Evolutionary conservation across 2,329 filamentous ascomycete genomes (phyloP), one percentile per base, ranked within the genome.

Genomic region (Colletotrichum tanaceti): DNA sequence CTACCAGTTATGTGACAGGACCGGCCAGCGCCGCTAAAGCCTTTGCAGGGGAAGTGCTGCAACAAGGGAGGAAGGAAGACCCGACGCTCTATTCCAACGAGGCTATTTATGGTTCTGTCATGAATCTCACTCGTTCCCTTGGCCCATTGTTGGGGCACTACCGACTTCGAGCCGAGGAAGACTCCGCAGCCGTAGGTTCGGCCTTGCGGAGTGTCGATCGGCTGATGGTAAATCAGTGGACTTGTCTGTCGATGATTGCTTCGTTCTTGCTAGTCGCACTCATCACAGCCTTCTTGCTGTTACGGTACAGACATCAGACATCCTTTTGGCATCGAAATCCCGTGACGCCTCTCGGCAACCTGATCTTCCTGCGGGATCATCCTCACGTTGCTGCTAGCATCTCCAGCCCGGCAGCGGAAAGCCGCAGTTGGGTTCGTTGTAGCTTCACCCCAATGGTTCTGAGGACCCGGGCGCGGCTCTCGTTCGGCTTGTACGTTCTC

Each of bases 291-390:
- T 53, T 41, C 5, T 9, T 53, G 1, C 44, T 58, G 4, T 16
- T 57, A 4, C 44, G 39, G 11, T 63, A 50, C 28, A 22, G 50
- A 11, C 43, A 20, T 1, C n/a, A 43, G 18, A 57, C 50, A 2
- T 20, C 44, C 5, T 14, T 67, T n/a, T 67, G 64, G 64, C 39
- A 63, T 18, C 52, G 52, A 5, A 41, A 62, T 16, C 64, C 64
- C 1, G 53, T 44, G 5, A 67, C 38, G 18, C 22, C 52, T 5
- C 39, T 67, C 1, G 64, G 64, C 4, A 63, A 53, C 13, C 20
- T 52, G 46, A 53, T 63, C 4, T 63, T 63, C 13, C 20, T 63
- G 28, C 44, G 46, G 1, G 53, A 47, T 20, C 35, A 67, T 10
- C 59, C 52, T 1, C 39, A 38, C 1, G 20, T 63, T 7, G 24